Percentiles rank a stretch among this genome's conserved stretches.
phyloP scores from a whole-genome alignment of 2,329 filamentous ascomycete genomes.

The Volutella citrinella region DNA sequence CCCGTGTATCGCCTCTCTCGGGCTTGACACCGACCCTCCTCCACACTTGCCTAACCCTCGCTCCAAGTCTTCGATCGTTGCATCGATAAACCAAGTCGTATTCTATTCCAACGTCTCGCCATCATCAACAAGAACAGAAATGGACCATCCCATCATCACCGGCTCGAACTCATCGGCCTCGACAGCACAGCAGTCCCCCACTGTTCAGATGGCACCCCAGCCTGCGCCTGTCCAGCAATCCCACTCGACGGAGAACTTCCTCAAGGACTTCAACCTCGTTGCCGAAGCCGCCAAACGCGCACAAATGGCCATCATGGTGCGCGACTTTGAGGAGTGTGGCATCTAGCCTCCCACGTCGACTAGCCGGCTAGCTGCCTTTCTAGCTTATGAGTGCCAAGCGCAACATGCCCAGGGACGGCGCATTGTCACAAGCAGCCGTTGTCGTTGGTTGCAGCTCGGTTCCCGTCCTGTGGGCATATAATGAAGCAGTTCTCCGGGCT shows the following conservation, averaged over 20 bases:
- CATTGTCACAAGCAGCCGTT: no score
- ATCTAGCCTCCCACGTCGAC: slow-evolving; percentile 35
- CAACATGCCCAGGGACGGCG: no score
- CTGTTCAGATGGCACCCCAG: slow-evolving; percentile 23
- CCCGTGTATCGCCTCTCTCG: no score
- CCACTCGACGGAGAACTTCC: slow-evolving; percentile 55
- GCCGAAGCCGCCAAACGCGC: slow-evolving; percentile 92
- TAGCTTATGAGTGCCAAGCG: no score
- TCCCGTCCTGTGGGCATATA: no score
- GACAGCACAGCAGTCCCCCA: slow-evolving; percentile 30
- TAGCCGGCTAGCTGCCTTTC: background rate
- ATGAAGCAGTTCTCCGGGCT: no score
- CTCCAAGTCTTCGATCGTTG: no score
- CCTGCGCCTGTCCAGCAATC: slow-evolving; percentile 30
- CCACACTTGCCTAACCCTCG: no score
- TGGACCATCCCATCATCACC: slow-evolving; percentile 35
- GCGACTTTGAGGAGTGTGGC: slow-evolving; percentile 76
- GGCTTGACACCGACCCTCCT: no score
- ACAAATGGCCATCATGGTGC: slow-evolving; percentile 83
- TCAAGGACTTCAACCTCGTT: slow-evolving; percentile 79
- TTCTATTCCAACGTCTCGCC: background rate
- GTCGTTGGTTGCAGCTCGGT: no score
- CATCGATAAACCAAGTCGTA: no score
- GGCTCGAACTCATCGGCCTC: slow-evolving; percentile 24
- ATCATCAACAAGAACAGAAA: slow-evolving; percentile 1